A percentile compares a stretch with the other conserved stretches of the same genome.
These are phyloP conservation scores for Aspergillus ochraceus DNA, from an alignment of 2,329 filamentous ascomycete species.

Conservation along the genomic window DNA sequence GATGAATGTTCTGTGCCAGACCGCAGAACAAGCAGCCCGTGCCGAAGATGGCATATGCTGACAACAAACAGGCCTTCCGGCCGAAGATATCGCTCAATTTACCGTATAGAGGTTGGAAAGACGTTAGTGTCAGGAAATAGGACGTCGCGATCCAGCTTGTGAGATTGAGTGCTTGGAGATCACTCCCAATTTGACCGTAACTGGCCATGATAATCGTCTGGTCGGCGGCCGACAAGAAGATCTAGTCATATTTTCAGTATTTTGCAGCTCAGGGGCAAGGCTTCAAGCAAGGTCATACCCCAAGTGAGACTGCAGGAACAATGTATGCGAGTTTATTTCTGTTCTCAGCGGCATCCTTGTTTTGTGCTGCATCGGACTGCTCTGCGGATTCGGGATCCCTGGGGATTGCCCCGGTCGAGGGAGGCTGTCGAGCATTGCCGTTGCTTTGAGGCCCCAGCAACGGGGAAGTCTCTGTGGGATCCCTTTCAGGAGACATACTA, in stretches of 20 bases:
- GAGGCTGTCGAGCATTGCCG: conserved; percentile 17
- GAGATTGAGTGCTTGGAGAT: conserved; percentile 70
- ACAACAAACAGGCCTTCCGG: conserved; percentile 53
- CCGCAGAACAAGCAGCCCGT: conserved; percentile 54
- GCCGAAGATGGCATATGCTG: conserved; percentile 56
- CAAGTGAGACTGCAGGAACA: conserved; percentile 61
- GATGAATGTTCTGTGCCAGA: conserved; percentile 61
- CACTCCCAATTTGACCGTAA: conserved; percentile 76
- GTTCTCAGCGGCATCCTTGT: conserved; percentile 46
- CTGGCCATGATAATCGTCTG: conserved; percentile 76
- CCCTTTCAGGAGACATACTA: conserved; percentile 25
- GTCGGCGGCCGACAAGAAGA: conserved; percentile 72
- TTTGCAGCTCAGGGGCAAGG: conserved; percentile 7
- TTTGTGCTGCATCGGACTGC: conserved; percentile 15
- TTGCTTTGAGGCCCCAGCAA: conserved; percentile 40
- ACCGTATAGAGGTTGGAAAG: conserved; percentile 68
- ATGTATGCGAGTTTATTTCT: conserved; percentile 56
- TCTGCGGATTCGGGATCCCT: conserved; percentile 23
- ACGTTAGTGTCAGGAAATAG: conserved; percentile 71
- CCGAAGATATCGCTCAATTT: conserved; percentile 63
- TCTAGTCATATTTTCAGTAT: conserved; percentile 43
- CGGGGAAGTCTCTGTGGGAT: conserved; percentile 46
- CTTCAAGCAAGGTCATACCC: conserved; percentile 47
- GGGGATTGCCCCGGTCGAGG: conserved; percentile 25
- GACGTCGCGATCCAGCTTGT: conserved; percentile 74